Conservation (phyloP, 2,329 filamentous ascomycete species). For the Clarireedia sp. region DNA sequence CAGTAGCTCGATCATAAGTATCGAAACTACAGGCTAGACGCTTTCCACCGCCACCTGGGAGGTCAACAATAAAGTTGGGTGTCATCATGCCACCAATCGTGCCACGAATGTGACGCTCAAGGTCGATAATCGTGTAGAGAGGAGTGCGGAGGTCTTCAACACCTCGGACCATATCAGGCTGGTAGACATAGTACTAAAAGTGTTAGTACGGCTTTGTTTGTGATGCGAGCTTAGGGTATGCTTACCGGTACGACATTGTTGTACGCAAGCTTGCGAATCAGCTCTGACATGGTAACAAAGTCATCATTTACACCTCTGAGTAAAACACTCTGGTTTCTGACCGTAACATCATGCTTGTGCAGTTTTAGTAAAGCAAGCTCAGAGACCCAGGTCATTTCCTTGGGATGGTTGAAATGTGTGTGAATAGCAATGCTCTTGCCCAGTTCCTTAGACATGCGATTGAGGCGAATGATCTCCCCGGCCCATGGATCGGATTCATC, state of each 20-base stretch:
- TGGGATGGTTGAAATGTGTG: constrained; percentile 58
- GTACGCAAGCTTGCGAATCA: constrained; percentile 47
- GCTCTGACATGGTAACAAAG: constrained; percentile 41
- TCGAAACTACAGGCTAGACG: constrained; percentile 46
- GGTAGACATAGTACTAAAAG: constrained; percentile 56
- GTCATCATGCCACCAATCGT: constrained; percentile 55
- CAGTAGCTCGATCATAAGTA: constrained; percentile 45
- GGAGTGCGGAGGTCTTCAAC: constrained; percentile 57
- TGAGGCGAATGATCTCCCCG: constrained; percentile 42
- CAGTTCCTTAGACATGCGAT: constrained; percentile 40
- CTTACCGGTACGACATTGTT: constrained; percentile 49
- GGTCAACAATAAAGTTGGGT: constrained; percentile 55
- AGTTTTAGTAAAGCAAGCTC: constrained; percentile 43
- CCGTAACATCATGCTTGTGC: constrained; percentile 42
- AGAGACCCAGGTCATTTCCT: constrained; percentile 55
- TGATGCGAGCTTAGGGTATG: neutral
- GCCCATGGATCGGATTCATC: constrained; percentile 47
- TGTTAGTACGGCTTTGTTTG: constrained; percentile 5
- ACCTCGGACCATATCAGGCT: constrained; percentile 53
- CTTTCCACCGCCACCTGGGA: constrained; percentile 57
- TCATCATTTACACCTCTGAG: constrained; percentile 52
- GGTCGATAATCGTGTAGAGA: constrained; percentile 47
- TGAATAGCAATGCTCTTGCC: constrained; percentile 56
- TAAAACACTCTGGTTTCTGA: constrained; percentile 54
- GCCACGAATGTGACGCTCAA: constrained; percentile 51